Percentiles rank a stretch among this genome's conserved stretches.
Evolutionary conservation across 495 filamentous ascomycete species (phyloP).

Genomic region (Aspergillus campestris): DNA sequence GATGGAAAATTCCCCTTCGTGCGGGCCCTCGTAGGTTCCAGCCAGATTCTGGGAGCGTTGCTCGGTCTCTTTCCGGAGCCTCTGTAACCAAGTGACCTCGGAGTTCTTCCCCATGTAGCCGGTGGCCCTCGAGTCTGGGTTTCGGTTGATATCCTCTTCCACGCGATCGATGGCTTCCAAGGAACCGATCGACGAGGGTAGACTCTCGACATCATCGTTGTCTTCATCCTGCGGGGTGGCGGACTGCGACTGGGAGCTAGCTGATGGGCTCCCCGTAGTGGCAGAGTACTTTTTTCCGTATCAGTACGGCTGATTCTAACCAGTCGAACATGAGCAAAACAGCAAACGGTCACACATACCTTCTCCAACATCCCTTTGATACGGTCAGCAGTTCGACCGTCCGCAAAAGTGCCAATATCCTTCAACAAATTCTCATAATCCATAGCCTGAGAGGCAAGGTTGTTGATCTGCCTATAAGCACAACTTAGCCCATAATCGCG

Average conservation of each 20-base stretch:
- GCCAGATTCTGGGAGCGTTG: conserved; percentile 25
- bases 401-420: conserved; percentile 28
- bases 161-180: conserved; percentile 51
- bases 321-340: not conserved
- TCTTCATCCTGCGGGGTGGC: conserved; percentile 28
- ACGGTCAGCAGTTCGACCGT: conserved; percentile 22
- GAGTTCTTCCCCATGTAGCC: conserved; percentile 62
- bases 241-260: conserved; percentile 23
- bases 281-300: conserved; percentile 8
- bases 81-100: conserved; percentile 55
- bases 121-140: conserved; percentile 39
- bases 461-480: conserved; percentile 29
- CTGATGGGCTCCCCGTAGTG: conserved; percentile 18
- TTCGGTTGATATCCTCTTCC: conserved; percentile 52
- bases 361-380: conserved; percentile 35
- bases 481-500: conserved; percentile 9
- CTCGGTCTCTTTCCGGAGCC: conserved; percentile 30
- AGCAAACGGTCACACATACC: conserved; percentile 15
- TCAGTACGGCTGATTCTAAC: not conserved
- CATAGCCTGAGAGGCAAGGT: conserved; percentile 35
- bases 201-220: conserved; percentile 18
- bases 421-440: conserved; percentile 43
- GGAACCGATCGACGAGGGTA: conserved; percentile 50
- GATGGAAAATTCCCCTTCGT: conserved; percentile 25
- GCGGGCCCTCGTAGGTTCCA: conserved; percentile 22